Evolutionary conservation across 2,329 filamentous ascomycete species (phyloP).

Genomic region (Hirsutella thompsonii): DNA sequence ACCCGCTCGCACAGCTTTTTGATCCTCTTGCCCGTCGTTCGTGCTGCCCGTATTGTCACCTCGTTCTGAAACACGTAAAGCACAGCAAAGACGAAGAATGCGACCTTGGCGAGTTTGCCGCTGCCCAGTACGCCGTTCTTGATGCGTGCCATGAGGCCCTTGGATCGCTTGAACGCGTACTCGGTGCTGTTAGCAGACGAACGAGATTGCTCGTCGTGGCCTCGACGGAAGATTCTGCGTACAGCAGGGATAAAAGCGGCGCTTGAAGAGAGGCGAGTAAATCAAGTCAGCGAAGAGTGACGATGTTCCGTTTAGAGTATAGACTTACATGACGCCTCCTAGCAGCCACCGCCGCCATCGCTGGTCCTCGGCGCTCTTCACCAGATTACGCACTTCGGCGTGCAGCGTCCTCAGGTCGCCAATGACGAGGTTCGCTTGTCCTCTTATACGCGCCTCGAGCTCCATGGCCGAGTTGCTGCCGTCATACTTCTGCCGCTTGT

Average conservation of each 20-base stretch:
- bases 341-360: conserved; percentile 41
- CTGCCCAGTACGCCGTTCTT: conserved; percentile 29
- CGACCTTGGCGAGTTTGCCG: conserved; percentile 33
- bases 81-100: conserved; percentile 42
- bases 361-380: conserved; percentile 30
- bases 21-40: conserved; percentile 35
- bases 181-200: conserved; percentile 37
- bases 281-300: not conserved
- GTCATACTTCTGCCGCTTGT: conserved; percentile 14
- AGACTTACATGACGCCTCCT: conserved; percentile 36
- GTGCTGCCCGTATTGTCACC: conserved; percentile 40
- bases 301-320: not conserved
- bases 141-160: conserved; percentile 36
- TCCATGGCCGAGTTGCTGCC: conserved; percentile 18
- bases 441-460: conserved; percentile 29
- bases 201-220: conserved; percentile 21
- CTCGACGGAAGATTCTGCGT: conserved; percentile 36
- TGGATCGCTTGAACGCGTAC: conserved; percentile 40
- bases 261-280: conserved; percentile 15
- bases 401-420: conserved; percentile 31
- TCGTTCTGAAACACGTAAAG: conserved; percentile 48
- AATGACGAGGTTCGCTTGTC: conserved; percentile 28
- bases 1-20: conserved; percentile 33
- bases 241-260: conserved; percentile 39
- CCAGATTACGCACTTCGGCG: conserved; percentile 27